Percentiles rank a stretch among this genome's conserved stretches.
Conservation (phyloP, 805 yeast genomes). For the Saccharomycopsis fodiens region DNA sequence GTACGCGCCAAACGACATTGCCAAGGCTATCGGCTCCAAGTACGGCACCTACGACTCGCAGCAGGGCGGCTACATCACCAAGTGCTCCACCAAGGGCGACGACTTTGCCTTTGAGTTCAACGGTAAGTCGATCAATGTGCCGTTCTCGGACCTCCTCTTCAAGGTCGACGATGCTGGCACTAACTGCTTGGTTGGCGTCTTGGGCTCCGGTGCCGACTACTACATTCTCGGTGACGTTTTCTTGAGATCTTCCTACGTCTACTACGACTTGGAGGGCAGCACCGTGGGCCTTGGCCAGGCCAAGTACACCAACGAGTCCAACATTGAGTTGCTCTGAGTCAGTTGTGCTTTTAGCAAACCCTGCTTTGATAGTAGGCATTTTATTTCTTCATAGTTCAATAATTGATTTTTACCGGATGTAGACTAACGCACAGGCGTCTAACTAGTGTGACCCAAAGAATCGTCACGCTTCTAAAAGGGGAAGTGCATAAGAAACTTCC, state of each 20-base stretch:
- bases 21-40: constrained; percentile 22
- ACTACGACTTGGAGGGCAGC: constrained; percentile 42
- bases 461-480: no score
- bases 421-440: no score
- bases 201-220: constrained; percentile 28
- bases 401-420: no score
- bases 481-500: no score
- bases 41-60: constrained; percentile 29
- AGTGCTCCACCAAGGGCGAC: constrained; percentile 34
- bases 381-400: no score
- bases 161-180: constrained; percentile 13
- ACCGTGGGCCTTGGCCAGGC: constrained; percentile 43
- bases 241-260: constrained; percentile 44
- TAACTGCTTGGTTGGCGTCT: constrained; percentile 40
- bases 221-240: constrained; percentile 48
- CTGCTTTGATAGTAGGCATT: no score
- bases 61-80: constrained; percentile 39
- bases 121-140: constrained; percentile 46
- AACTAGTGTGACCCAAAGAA: no score
- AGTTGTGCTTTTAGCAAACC: no score
- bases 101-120: constrained; percentile 45
- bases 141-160: constrained; percentile 32
- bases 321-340: constrained; percentile 24
- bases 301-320: constrained; percentile 23
- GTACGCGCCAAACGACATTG: constrained; percentile 35